phyloP scores from a whole-genome alignment of 331 rosid species.

The Quercus phellos region DNA sequence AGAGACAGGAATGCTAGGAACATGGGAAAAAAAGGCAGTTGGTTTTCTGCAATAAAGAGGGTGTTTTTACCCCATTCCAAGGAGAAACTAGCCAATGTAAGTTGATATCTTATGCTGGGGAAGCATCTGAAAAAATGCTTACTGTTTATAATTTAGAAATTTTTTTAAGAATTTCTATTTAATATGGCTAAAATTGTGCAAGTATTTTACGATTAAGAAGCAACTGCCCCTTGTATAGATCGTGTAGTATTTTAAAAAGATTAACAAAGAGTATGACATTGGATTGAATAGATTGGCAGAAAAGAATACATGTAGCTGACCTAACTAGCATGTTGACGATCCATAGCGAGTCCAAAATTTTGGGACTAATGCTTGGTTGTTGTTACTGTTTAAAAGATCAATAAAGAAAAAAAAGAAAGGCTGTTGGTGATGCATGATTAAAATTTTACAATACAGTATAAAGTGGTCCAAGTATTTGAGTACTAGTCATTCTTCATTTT shows the following conservation, averaged over 20 bases:
- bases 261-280: too few species aligned
- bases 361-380: too few species aligned
- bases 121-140: not conserved
- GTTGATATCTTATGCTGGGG: conserved; percentile 1
- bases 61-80: conserved; percentile 77
- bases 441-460: not conserved
- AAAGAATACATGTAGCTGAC: too few species aligned
- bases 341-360: too few species aligned
- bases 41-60: conserved; percentile 92
- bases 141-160: not conserved
- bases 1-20: conserved; percentile 71
- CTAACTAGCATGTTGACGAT: too few species aligned
- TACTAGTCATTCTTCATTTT: not conserved
- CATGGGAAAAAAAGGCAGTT: conserved; percentile 95
- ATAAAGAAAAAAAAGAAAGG: not conserved
- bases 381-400: not conserved
- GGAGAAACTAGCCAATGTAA: conserved; percentile 55
- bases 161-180: not conserved
- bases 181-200: too few species aligned
- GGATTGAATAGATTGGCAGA: too few species aligned
- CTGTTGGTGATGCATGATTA: not conserved
- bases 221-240: too few species aligned
- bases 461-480: not conserved
- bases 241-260: not conserved
- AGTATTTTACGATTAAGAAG: too few species aligned